phyloP scores from a whole-genome alignment of 2,329 filamentous ascomycete species.

The Aspergillus alliaceus region DNA sequence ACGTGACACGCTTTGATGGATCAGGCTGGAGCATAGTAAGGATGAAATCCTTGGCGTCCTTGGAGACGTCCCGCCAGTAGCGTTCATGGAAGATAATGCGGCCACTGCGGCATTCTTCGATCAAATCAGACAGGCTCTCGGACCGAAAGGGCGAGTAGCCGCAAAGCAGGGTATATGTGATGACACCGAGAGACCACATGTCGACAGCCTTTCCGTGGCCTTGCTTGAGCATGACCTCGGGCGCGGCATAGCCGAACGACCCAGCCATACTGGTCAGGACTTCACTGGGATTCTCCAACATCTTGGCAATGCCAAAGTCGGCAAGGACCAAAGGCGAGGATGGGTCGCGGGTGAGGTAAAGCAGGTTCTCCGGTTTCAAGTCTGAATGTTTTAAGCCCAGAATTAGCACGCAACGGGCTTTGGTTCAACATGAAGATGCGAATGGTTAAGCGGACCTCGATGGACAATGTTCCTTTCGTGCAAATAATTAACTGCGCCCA shows the following conservation, averaged over 20 bases:
- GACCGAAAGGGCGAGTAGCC: constrained; percentile 98
- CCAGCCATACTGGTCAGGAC: constrained; percentile 98
- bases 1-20: constrained; percentile 73
- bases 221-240: constrained; percentile 96
- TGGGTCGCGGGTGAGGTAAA: constrained; percentile 78
- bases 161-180: constrained; percentile 96
- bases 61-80: constrained; percentile 97
- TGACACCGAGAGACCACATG: constrained; percentile 99
- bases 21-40: constrained; percentile 74
- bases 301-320: constrained; percentile 98
- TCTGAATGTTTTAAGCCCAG: constrained; percentile 55
- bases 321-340: constrained; percentile 88
- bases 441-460: constrained; percentile 62
- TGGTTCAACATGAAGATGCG: neutral
- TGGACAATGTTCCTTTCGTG: constrained; percentile 95
- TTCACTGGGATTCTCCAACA: constrained; percentile 85
- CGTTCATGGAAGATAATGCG: constrained; percentile 93
- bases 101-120: constrained; percentile 85
- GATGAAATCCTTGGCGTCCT: constrained; percentile 95
- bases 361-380: constrained; percentile 94
- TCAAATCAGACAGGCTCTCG: constrained; percentile 87
- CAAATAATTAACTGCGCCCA: constrained; percentile 90
- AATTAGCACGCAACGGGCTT: neutral
- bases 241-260: constrained; percentile 95
- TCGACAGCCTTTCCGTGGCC: constrained; percentile 98